Evolutionary conservation across 257 asterid genomes (phyloP).

Genomic region (Solanum corneliomulleri): DNA sequence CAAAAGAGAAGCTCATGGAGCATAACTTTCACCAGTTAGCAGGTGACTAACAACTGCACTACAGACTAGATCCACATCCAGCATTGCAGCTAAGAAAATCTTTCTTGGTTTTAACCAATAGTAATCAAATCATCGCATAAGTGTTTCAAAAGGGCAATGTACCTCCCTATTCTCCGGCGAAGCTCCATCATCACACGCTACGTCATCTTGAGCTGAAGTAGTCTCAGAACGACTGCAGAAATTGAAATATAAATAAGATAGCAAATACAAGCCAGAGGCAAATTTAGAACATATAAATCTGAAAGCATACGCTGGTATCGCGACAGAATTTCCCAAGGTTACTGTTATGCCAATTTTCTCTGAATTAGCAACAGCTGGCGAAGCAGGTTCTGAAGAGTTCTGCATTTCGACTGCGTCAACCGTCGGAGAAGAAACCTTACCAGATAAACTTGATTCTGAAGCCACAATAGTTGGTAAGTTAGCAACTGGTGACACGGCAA

Average conservation of each 20-base stretch:
- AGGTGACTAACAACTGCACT: background rate
- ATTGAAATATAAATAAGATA: background rate
- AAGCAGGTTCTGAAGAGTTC: slow-evolving; percentile 26
- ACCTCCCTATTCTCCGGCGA: slow-evolving; percentile 43
- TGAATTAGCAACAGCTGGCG: slow-evolving; percentile 22
- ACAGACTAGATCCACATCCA: background rate
- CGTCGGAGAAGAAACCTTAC: slow-evolving; percentile 26
- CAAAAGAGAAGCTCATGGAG: background rate
- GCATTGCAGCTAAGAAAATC: background rate
- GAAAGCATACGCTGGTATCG: slow-evolving; percentile 36
- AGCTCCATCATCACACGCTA: slow-evolving; percentile 21
- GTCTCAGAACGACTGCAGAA: slow-evolving; percentile 32
- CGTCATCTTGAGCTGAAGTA: slow-evolving; percentile 33
- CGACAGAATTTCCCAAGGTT: slow-evolving; percentile 15
- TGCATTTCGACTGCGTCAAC: slow-evolving; percentile 23
- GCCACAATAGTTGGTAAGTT: slow-evolving; percentile 20
- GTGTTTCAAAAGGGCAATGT: slow-evolving; percentile 4
- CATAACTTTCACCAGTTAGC: background rate
- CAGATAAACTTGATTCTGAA: slow-evolving; percentile 34
- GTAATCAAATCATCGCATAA: background rate
- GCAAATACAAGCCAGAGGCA: background rate
- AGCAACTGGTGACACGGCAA: slow-evolving; percentile 37
- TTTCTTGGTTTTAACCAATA: background rate
- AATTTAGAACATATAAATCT: background rate
- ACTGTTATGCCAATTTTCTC: slow-evolving; percentile 22